These are phyloP conservation scores for Salinomyces thailandicus DNA, from an alignment of 2,329 filamentous ascomycete species.

Conservation along the genomic window DNA sequence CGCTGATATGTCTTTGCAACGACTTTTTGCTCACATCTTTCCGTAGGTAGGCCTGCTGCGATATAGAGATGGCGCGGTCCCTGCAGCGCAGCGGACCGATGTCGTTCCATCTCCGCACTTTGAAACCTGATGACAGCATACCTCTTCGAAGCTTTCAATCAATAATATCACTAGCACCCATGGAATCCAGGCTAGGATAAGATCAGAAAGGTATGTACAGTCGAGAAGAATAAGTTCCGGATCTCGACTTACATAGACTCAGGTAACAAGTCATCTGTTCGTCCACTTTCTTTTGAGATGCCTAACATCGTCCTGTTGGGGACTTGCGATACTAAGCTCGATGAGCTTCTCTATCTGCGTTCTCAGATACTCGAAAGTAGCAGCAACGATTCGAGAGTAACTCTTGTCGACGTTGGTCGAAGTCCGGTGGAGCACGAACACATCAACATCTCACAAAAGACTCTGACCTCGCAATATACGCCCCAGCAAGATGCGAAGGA, in stretches of 20 bases:
- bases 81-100: conserved; percentile 5
- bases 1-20: too few species aligned
- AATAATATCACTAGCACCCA: too few species aligned
- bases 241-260: too few species aligned
- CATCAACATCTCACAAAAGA: conserved; percentile 39
- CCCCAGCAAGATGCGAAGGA: conserved; percentile 15
- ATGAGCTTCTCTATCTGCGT: conserved; percentile 48
- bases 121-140: background rate
- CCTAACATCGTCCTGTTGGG: conserved; percentile 45
- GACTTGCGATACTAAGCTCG: conserved; percentile 55
- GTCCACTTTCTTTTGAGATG: too few species aligned
- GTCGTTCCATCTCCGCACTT: background rate
- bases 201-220: too few species aligned
- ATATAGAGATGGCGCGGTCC: too few species aligned
- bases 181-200: too few species aligned
- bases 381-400: conserved; percentile 26
- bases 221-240: too few species aligned
- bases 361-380: conserved; percentile 32
- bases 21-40: too few species aligned
- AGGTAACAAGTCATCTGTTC: too few species aligned
- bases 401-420: conserved; percentile 48
- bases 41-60: too few species aligned
- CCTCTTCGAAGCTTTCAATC: too few species aligned
- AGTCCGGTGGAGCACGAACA: conserved; percentile 30
- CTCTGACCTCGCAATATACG: conserved; percentile 31